These are phyloP conservation scores for Allomyces macrogynus DNA, from an alignment of 192 early-diverging fungal species.

Conservation along the genomic window DNA sequence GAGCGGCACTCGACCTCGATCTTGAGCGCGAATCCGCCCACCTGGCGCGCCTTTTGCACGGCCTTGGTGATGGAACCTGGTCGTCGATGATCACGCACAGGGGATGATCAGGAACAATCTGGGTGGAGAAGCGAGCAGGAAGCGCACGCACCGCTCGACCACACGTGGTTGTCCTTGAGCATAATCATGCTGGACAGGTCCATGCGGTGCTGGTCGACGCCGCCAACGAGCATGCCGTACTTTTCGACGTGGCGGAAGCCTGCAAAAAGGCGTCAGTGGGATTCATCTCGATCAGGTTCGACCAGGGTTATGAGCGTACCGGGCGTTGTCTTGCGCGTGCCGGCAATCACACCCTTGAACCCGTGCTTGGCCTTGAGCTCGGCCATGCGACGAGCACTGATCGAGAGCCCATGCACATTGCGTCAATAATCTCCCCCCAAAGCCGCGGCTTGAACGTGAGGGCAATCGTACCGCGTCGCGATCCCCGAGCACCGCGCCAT, in stretches of 20 bases:
- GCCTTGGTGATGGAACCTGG: constrained; percentile 81
- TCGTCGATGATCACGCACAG: too few species aligned
- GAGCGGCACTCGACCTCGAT: constrained; percentile 93
- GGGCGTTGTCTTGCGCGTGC: constrained; percentile 93
- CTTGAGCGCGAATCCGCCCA: constrained; percentile 81
- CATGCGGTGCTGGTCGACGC: constrained; percentile 90
- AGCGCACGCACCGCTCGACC: constrained; percentile 20
- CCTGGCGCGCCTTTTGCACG: constrained; percentile 51
- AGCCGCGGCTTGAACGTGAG: not conserved
- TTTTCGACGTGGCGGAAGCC: constrained; percentile 95
- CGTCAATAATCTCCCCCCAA: not conserved
- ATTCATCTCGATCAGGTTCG: not conserved
- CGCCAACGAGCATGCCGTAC: constrained; percentile 92
- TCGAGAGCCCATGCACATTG: constrained; percentile 4
- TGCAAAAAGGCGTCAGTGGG: constrained; percentile 5
- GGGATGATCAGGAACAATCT: constrained; percentile 2
- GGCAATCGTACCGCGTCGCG: constrained; percentile 42
- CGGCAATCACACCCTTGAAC: constrained; percentile 76
- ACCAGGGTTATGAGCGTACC: constrained; percentile 15
- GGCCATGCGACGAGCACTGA: constrained; percentile 29
- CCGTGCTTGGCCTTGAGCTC: constrained; percentile 42
- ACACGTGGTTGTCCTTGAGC: constrained; percentile 99
- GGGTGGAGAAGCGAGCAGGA: too few species aligned
- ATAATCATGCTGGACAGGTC: constrained; percentile 96
- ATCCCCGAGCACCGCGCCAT: constrained; percentile 85